Evolutionary conservation across 495 filamentous ascomycete genomes (phyloP).

Genomic region (Aspergillus homomorphus): DNA sequence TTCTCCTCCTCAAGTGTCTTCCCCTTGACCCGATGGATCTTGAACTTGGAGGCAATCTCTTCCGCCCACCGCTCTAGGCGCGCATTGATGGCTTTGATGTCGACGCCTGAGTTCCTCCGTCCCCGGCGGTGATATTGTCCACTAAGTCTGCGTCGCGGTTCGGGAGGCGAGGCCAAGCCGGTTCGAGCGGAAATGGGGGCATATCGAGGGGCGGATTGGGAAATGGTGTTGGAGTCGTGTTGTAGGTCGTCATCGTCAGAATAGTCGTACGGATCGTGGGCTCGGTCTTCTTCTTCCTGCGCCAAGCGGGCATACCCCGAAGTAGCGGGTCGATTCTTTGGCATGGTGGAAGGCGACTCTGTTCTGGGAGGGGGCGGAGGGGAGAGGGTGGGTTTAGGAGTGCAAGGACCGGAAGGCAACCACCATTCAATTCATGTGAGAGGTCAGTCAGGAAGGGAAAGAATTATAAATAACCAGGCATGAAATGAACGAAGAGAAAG

Average conservation of each 20-base stretch:
- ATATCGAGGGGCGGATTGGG: conserved; percentile 66
- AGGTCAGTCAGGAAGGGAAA: conserved; percentile 14
- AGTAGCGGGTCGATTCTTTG: conserved; percentile 63
- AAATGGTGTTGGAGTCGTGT: conserved; percentile 54
- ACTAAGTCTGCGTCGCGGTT: conserved; percentile 44
- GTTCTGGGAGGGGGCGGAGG: no score
- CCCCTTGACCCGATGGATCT: conserved; percentile 74
- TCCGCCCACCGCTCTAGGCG: conserved; percentile 95
- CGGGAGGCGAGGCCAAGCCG: conserved; percentile 36
- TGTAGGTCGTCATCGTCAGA: conserved; percentile 64
- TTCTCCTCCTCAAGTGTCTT: conserved; percentile 75
- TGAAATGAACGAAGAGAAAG: conserved; percentile 19
- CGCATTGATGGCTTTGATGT: conserved; percentile 98
- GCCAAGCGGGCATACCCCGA: conserved; percentile 91
- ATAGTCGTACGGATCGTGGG: conserved; percentile 58
- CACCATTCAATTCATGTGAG: conserved; percentile 11
- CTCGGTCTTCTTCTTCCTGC: conserved; percentile 75
- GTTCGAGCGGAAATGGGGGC: conserved; percentile 56
- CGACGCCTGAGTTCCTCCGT: conserved; percentile 83
- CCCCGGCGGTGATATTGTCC: conserved; percentile 48
- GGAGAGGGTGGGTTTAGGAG: conserved; percentile 3
- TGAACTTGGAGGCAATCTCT: conserved; percentile 97
- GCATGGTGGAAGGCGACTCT: conserved; percentile 36
- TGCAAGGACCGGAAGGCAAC: conserved; percentile 19
- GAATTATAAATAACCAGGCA: conserved; percentile 12